phyloP scores from a whole-genome alignment of 2,329 filamentous ascomycete genomes.

The Aspergillus sp. region DNA sequence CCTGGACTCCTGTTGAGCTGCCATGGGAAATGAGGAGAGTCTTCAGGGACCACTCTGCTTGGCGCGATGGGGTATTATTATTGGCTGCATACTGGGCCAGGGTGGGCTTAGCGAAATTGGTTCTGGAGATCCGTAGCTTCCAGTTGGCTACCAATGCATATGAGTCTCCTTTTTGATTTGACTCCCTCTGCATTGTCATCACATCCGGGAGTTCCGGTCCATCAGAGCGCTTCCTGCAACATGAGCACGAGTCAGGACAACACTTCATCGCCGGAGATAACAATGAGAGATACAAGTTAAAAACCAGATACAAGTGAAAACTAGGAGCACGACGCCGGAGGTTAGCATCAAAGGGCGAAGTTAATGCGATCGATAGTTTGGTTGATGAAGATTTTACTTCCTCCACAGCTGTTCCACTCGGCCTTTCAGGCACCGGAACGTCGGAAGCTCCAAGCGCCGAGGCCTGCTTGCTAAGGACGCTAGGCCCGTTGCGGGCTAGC shows the following conservation, averaged over 20 bases:
- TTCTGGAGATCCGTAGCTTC: slow-evolving; percentile 22
- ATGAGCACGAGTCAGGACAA: too few species aligned
- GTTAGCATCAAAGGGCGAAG: too few species aligned
- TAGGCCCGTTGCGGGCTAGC: background rate
- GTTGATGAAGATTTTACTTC: slow-evolving; percentile 3
- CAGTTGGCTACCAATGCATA: slow-evolving; percentile 24
- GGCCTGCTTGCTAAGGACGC: too few species aligned
- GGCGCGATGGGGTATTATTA: slow-evolving; percentile 15
- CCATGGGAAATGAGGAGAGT: background rate
- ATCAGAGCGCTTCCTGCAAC: slow-evolving; percentile 18
- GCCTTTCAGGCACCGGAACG: background rate
- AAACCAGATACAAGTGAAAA: too few species aligned
- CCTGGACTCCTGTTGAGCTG: background rate
- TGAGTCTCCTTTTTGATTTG: slow-evolving; percentile 8
- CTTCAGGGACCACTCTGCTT: slow-evolving; percentile 18
- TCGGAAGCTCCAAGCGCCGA: too few species aligned
- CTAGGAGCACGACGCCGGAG: too few species aligned
- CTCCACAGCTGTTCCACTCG: background rate
- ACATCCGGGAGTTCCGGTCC: slow-evolving; percentile 25
- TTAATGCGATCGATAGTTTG: slow-evolving; percentile 10
- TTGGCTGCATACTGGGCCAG: slow-evolving; percentile 21
- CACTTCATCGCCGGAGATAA: too few species aligned
- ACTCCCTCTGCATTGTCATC: background rate
- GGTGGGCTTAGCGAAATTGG: slow-evolving; percentile 36
- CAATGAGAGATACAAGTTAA: too few species aligned